phyloP scores from a whole-genome alignment of 2,329 filamentous ascomycete species.

The Apiospora koreana region DNA sequence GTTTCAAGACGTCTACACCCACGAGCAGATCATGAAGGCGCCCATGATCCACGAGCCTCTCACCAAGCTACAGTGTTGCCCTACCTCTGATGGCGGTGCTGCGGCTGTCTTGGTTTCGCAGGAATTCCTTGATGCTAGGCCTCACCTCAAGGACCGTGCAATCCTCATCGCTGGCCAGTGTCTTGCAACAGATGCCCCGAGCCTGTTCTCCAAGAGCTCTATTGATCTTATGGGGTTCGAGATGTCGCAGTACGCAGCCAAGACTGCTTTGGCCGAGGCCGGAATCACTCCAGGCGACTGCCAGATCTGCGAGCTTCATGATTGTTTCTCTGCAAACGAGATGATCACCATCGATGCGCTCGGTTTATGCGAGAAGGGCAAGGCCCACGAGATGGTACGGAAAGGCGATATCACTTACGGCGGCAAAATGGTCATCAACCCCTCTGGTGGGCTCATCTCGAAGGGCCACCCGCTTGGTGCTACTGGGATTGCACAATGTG shows the following conservation, averaged over 20 bases:
- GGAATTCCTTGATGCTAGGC: conserved; percentile 81
- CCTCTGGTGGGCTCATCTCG: conserved; percentile 90
- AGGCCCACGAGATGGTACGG: conserved; percentile 89
- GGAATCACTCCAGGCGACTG: conserved; percentile 68
- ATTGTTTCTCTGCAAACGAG: conserved; percentile 96
- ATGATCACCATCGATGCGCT: conserved; percentile 88
- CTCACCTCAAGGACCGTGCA: conserved; percentile 80
- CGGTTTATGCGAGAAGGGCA: conserved; percentile 74
- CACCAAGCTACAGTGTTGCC: conserved; percentile 98
- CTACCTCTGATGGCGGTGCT: conserved; percentile 89
- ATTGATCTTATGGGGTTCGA: conserved; percentile 90
- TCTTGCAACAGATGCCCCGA: conserved; percentile 80
- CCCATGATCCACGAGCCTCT: conserved; percentile 82
- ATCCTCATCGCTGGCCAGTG: conserved; percentile 86
- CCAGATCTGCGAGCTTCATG: conserved; percentile 88
- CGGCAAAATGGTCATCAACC: conserved; percentile 81
- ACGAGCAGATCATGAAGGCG: conserved; percentile 75
- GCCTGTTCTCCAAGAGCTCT: conserved; percentile 74
- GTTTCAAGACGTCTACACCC: conserved; percentile 89
- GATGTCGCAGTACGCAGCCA: conserved; percentile 75
- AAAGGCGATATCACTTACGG: conserved; percentile 90
- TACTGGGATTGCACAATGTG: conserved; percentile 92
- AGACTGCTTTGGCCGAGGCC: conserved; percentile 73
- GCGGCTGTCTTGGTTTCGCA: conserved; percentile 89
- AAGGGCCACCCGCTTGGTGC: conserved; percentile 95